Percentiles rank a stretch among this genome's conserved stretches.
phyloP scores from a whole-genome alignment of 2,329 filamentous ascomycete species.

The Verticillium nubilum region DNA sequence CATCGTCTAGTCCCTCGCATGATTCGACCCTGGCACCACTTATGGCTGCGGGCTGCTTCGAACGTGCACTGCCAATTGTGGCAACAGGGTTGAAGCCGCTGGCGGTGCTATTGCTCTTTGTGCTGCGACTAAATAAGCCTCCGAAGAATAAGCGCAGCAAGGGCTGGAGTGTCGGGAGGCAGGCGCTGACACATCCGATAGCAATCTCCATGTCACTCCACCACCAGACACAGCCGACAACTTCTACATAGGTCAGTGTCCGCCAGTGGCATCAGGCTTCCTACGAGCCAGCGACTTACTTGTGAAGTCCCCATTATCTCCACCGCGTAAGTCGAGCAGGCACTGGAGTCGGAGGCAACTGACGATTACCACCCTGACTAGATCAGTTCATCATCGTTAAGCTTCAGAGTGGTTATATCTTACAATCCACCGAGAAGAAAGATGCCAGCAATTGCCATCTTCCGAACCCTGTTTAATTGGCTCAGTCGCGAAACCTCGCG shows the following conservation, averaged over 20 bases:
- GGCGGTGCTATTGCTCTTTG: no score
- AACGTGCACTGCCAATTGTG: no score
- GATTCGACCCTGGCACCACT: no score
- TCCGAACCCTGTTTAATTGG: conserved; percentile 16
- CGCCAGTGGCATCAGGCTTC: background rate
- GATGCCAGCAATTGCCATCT: conserved; percentile 18
- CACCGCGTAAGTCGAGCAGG: conserved; percentile 4
- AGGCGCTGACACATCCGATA: conserved; percentile 33
- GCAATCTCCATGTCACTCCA: conserved; percentile 27
- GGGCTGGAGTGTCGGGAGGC: conserved; percentile 36
- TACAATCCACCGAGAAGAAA: conserved; percentile 28
- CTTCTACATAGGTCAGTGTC: conserved; percentile 10
- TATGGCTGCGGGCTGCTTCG: no score
- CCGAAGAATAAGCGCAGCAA: no score
- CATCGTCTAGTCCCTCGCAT: no score
- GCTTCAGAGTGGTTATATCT: conserved; percentile 15
- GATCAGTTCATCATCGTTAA: conserved; percentile 18
- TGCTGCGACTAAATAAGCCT: no score
- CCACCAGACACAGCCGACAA: conserved; percentile 20
- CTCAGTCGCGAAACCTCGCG: conserved; percentile 22
- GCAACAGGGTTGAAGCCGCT: no score
- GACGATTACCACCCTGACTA: no score
- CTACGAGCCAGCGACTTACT: background rate
- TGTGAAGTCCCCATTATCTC: conserved; percentile 15
- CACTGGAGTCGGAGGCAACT: conserved; percentile 13